Percentiles rank a stretch among this genome's conserved stretches.
phyloP scores from a whole-genome alignment of 169 alveolate species.

The Cryptosporidium baileyi region DNA sequence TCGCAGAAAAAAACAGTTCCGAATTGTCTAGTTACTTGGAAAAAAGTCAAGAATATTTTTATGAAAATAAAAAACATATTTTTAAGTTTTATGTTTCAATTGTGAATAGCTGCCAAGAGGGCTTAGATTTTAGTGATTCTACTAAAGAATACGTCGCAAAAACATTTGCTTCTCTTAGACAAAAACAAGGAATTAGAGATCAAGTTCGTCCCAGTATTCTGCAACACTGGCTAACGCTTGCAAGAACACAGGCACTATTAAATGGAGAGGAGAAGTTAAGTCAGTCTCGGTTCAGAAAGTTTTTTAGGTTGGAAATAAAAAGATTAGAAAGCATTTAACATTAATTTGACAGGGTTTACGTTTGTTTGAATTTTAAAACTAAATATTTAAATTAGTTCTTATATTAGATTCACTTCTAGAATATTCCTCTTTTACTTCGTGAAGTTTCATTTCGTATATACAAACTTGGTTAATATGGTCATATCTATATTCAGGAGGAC shows the following conservation, averaged over 20 bases:
- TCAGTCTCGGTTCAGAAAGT: not conserved
- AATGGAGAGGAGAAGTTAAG: slow-evolving; percentile 42
- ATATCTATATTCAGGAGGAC: slow-evolving; percentile 68
- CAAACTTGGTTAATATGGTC: slow-evolving; percentile 26
- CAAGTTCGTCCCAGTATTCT: not conserved
- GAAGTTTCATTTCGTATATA: slow-evolving; percentile 55
- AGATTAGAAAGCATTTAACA: not conserved
- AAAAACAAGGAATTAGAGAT: not conserved
- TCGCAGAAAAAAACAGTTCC: not conserved
- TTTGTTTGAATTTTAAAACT: too few species aligned
- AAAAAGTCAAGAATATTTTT: not conserved
- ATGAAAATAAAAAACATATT: not conserved
- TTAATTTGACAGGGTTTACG: not conserved
- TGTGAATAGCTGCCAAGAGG: slow-evolving; percentile 46
- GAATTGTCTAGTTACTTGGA: too few species aligned
- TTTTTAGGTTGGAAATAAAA: slow-evolving; percentile 1
- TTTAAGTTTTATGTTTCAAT: slow-evolving; percentile 16
- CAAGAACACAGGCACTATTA: slow-evolving; percentile 36
- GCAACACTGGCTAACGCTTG: slow-evolving; percentile 26
- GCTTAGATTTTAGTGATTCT: slow-evolving; percentile 7
- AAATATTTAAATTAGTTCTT: slow-evolving; percentile 11
- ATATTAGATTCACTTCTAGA: slow-evolving; percentile 37
- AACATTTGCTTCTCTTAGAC: slow-evolving; percentile 22
- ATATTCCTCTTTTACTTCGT: slow-evolving; percentile 38
- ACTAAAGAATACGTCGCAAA: slow-evolving; percentile 12